Evolutionary conservation across 139 green algal genomes (phyloP).

Genomic region (Coccomyxa sp.): DNA sequence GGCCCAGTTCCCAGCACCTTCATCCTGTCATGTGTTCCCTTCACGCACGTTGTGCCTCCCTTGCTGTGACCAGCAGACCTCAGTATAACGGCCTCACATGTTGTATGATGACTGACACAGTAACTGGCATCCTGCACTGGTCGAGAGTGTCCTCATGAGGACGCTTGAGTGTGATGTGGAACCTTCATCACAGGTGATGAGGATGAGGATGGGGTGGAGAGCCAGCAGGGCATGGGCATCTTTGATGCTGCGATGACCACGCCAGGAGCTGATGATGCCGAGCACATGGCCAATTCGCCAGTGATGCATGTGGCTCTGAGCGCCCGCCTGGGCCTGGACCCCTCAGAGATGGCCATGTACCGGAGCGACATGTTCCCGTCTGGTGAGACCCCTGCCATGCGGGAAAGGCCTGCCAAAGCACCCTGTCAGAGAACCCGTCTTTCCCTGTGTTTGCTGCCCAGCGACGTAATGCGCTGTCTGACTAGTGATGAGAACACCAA

Average conservation of each 20-base stretch:
- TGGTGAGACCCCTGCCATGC: neutral
- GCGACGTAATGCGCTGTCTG: no score
- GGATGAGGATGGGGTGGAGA: neutral
- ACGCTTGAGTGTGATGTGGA: no score
- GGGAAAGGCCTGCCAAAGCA: no score
- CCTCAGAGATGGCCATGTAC: constrained; percentile 24
- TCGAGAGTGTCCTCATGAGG: neutral
- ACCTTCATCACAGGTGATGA: neutral
- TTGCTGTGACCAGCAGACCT: no score
- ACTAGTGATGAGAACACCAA: no score
- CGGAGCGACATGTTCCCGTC: neutral
- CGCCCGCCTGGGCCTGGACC: constrained; percentile 50
- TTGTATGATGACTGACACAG: neutral
- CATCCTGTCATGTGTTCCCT: neutral
- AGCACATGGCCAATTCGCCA: neutral
- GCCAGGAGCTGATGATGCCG: neutral
- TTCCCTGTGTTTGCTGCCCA: no score
- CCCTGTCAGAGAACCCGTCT: no score
- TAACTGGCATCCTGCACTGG: neutral
- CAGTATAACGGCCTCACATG: no score
- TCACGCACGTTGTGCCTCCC: no score
- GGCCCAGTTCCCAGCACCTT: neutral
- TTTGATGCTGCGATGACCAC: neutral
- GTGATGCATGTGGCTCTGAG: constrained; percentile 57
- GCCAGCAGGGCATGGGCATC: neutral